These are phyloP conservation scores for Aspergillus sp. DNA, from an alignment of 2,329 filamentous ascomycete species.

Conservation along the genomic window DNA sequence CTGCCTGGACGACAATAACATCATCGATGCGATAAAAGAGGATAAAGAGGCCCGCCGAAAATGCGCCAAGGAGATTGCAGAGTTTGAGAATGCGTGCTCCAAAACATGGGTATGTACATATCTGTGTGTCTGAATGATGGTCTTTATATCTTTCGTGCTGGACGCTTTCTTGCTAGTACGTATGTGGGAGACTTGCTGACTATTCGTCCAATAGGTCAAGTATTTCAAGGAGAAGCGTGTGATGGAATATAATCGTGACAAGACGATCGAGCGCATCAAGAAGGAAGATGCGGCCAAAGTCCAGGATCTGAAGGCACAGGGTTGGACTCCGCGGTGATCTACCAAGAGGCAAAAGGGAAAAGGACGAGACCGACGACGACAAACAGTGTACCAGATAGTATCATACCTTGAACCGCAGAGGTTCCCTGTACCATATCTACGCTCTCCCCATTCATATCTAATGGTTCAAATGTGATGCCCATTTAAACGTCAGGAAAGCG, in stretches of 20 bases:
- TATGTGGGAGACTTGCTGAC: too few species aligned
- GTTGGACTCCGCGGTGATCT: conserved; percentile 32
- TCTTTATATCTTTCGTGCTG: background rate
- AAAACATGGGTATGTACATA: conserved; percentile 74
- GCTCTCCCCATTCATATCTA: conserved; percentile 5
- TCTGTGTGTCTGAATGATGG: background rate
- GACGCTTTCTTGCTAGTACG: conserved; percentile 9
- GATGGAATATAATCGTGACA: conserved; percentile 83
- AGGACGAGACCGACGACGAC: background rate
- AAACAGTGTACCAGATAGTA: conserved; percentile 7
- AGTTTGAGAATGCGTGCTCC: conserved; percentile 83
- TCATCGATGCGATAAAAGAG: conserved; percentile 70
- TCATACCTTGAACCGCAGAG: conserved; percentile 3
- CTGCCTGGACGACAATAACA: conserved; percentile 78
- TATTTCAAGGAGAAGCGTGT: conserved; percentile 98
- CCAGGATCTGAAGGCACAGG: conserved; percentile 42
- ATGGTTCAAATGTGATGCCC: background rate
- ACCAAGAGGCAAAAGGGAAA: background rate
- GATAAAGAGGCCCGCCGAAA: conserved; percentile 56
- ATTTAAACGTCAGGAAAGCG: too few species aligned
- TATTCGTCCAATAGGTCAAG: conserved; percentile 65
- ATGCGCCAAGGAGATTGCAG: conserved; percentile 60
- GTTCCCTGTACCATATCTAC: conserved; percentile 18
- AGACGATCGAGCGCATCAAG: conserved; percentile 72
- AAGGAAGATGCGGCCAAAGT: conserved; percentile 69